Evolutionary conservation across 345 rosid species (phyloP).

Genomic region (Arabis alpina): DNA sequence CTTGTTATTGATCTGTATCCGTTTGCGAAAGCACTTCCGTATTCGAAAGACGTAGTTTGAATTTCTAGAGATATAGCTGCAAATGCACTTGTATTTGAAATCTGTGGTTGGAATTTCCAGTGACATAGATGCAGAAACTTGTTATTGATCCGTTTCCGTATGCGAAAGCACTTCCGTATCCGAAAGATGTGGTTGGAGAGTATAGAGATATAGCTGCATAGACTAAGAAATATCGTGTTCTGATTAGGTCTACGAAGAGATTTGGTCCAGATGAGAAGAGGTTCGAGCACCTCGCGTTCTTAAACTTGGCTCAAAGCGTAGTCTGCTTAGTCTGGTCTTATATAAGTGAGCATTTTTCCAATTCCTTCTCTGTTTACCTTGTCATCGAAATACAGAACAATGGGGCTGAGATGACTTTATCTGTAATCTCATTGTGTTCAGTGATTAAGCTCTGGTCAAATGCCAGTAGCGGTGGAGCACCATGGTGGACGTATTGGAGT

Average conservation of each 20-base stretch:
- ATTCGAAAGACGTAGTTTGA: too few relatives aligned
- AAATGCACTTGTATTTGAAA: conserved; percentile 3
- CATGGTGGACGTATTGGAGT: conserved; percentile 95
- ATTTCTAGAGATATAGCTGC: not conserved
- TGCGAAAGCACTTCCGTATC: not conserved
- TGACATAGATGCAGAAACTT: not conserved
- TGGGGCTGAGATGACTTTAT: conserved; percentile 9
- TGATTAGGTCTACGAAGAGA: conserved; percentile 79
- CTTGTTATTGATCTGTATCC: not conserved
- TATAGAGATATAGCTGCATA: not conserved
- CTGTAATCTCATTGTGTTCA: conserved; percentile 29
- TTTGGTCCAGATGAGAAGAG: conserved; percentile 86
- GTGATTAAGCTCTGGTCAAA: conserved; percentile 96
- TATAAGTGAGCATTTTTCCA: conserved; percentile 59
- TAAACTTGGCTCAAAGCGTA: conserved; percentile 91
- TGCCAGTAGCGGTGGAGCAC: conserved; percentile 68
- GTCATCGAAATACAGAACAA: not conserved
- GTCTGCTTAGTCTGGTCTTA: conserved; percentile 90
- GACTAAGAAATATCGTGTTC: not conserved
- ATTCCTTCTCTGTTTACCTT: not conserved
- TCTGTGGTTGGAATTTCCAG: not conserved
- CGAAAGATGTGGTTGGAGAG: not conserved
- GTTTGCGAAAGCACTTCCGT: not conserved
- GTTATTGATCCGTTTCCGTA: not conserved
- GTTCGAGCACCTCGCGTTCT: conserved; percentile 87